Evolutionary conservation across 495 filamentous ascomycete species (phyloP).

Genomic region (Talaromyces thailandensis): DNA sequence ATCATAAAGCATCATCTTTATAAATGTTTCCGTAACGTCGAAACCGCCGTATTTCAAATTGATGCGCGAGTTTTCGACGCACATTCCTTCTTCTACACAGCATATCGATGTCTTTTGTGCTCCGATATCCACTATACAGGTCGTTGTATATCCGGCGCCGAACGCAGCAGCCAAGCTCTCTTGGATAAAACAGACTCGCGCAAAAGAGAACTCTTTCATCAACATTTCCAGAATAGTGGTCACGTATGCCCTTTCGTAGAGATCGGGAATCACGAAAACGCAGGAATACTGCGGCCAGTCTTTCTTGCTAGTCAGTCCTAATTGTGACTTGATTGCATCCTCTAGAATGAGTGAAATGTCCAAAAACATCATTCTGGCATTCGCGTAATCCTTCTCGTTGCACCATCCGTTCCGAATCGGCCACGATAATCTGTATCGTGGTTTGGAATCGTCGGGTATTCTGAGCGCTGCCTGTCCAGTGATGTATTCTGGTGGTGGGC

Average conservation of each 20-base stretch:
- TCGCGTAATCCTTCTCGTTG: constrained; percentile 81
- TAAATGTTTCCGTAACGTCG: constrained; percentile 88
- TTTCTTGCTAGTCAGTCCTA: constrained; percentile 65
- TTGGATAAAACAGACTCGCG: constrained; percentile 84
- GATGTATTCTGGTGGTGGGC: constrained; percentile 59
- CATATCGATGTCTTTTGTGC: constrained; percentile 97
- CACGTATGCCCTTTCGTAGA: constrained; percentile 91
- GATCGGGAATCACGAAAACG: constrained; percentile 89
- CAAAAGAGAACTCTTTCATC: constrained; percentile 81
- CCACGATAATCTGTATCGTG: constrained; percentile 86
- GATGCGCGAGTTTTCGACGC: constrained; percentile 80
- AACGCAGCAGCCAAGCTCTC: constrained; percentile 92
- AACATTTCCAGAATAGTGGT: constrained; percentile 73
- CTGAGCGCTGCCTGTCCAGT: constrained; percentile 74
- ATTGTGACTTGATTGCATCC: constrained; percentile 71
- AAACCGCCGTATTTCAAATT: constrained; percentile 90
- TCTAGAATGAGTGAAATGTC: constrained; percentile 84
- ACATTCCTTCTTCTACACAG: constrained; percentile 95
- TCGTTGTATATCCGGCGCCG: constrained; percentile 86
- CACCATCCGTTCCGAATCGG: constrained; percentile 79
- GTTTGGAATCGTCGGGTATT: constrained; percentile 81
- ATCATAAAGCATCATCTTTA: constrained; percentile 95
- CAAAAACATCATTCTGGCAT: constrained; percentile 64
- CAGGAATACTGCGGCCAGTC: constrained; percentile 88
- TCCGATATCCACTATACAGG: constrained; percentile 92